Conservation (phyloP, 2,329 filamentous ascomycete genomes). For the Ilyonectria robusta region DNA sequence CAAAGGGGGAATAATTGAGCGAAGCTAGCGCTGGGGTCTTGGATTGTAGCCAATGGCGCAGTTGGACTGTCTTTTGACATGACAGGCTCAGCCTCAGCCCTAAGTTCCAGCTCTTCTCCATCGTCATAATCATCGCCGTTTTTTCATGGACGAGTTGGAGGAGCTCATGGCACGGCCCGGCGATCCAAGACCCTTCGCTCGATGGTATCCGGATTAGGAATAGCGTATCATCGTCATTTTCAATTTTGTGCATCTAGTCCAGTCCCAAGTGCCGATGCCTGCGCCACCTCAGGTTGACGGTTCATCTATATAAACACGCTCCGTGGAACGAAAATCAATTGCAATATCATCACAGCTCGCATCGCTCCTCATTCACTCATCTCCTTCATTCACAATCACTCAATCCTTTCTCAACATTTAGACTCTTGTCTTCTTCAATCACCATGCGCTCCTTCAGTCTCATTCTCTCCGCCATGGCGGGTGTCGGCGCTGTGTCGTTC, state of each 20-base stretch:
- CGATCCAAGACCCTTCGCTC: constrained; percentile 25
- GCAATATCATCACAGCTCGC: not conserved
- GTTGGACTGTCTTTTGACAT: not conserved
- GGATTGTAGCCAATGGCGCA: not conserved
- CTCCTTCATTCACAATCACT: not conserved
- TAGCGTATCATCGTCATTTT: not conserved
- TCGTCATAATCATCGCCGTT: not conserved
- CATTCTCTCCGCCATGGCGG: constrained; percentile 33
- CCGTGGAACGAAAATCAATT: not conserved
- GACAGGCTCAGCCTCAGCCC: not conserved
- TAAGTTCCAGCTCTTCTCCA: not conserved
- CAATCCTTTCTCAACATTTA: not conserved
- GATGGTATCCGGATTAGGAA: constrained; percentile 25
- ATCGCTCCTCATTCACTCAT: not conserved
- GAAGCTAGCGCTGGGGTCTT: constrained; percentile 36
- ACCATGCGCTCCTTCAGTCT: constrained; percentile 37
- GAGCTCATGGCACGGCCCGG: not conserved
- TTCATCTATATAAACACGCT: not conserved
- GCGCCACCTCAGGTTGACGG: not conserved
- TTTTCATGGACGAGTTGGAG: not conserved
- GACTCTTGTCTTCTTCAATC: not conserved
- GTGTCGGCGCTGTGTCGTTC: constrained; percentile 44
- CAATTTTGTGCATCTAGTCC: not conserved
- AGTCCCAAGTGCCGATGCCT: not conserved
- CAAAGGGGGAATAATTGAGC: constrained; percentile 38